Evolutionary conservation across 768 basidiomycete species (phyloP).

Genomic region (Psilocybe cyanescens): DNA sequence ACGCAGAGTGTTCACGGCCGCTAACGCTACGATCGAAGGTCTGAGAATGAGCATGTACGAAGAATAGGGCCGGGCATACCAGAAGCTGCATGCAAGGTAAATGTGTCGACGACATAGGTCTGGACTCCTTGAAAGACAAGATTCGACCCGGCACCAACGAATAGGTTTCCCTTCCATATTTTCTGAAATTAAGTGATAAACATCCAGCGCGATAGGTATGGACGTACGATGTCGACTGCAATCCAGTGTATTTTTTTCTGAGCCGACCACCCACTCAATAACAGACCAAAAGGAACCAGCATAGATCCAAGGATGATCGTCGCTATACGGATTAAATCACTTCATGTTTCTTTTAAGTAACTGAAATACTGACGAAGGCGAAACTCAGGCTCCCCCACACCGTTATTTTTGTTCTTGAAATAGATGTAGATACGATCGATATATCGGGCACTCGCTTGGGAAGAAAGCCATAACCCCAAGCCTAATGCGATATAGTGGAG

Average conservation of each 20-base stretch:
- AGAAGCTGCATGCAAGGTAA: slow-evolving; percentile 69
- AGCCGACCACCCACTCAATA: slow-evolving; percentile 75
- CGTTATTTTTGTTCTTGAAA: slow-evolving; percentile 51
- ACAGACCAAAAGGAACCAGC: slow-evolving; percentile 65
- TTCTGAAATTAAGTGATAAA: slow-evolving; percentile 1
- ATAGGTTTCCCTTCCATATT: slow-evolving; percentile 51
- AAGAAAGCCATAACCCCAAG: slow-evolving; percentile 55
- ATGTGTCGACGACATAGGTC: slow-evolving; percentile 70
- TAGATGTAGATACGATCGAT: slow-evolving; percentile 60
- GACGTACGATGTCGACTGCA: slow-evolving; percentile 62
- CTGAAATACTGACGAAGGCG: slow-evolving; percentile 42
- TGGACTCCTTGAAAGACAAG: slow-evolving; percentile 65
- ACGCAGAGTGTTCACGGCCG: slow-evolving; percentile 65
- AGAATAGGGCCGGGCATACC: slow-evolving; percentile 37
- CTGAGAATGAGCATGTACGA: background rate
- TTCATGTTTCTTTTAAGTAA: too few species aligned
- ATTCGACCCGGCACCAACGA: slow-evolving; percentile 61
- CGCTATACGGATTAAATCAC: slow-evolving; percentile 35
- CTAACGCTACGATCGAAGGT: slow-evolving; percentile 48
- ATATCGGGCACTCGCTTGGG: slow-evolving; percentile 56
- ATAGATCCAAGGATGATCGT: slow-evolving; percentile 62
- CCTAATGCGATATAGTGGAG: slow-evolving; percentile 77
- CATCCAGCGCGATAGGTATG: background rate
- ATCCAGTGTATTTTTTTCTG: slow-evolving; percentile 68
- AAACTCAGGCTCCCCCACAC: slow-evolving; percentile 53